Evolutionary conservation across 164 flowering plant genomes (phyloP).

Genomic region (Pachysandra terminalis): DNA sequence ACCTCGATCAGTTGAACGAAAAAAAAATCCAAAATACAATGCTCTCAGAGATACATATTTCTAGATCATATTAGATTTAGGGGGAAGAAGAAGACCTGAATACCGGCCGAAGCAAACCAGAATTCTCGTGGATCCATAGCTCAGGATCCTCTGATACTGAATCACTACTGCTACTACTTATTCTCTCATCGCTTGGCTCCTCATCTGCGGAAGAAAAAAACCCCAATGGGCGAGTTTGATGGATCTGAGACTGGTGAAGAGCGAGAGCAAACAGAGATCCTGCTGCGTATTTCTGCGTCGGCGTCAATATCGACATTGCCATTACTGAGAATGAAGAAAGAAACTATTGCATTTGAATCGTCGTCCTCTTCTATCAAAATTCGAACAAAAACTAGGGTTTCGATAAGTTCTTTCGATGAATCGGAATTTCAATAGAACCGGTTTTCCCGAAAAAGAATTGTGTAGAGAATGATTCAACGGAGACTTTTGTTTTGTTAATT

Average conservation of each 20-base stretch:
- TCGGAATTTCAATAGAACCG: too few species aligned
- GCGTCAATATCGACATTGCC: constrained; percentile 42
- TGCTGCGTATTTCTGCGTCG: constrained; percentile 82
- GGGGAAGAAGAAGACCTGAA: constrained; percentile 39
- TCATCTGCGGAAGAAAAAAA: constrained; percentile 14
- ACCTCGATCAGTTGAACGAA: background rate
- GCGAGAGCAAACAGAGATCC: constrained; percentile 73
- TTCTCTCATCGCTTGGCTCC: constrained; percentile 26
- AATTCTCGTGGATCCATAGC: constrained; percentile 69
- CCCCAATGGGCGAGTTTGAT: constrained; percentile 70
- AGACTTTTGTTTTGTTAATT: too few species aligned
- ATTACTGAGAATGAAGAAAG: constrained; percentile 10
- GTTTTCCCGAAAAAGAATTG: too few species aligned
- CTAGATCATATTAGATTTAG: background rate
- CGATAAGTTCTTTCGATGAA: too few species aligned
- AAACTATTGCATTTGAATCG: background rate
- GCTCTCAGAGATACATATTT: background rate
- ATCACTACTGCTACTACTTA: constrained; percentile 44
- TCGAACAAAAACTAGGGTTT: background rate
- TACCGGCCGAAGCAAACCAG: constrained; percentile 81
- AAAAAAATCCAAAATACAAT: background rate
- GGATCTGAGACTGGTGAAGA: constrained; percentile 80
- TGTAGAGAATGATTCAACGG: too few species aligned
- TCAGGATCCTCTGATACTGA: constrained; percentile 69
- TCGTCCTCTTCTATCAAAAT: background rate